Base-by-base conservation (phyloP, 495 filamentous ascomycete species). In the Penicillium paxilli region DNA sequence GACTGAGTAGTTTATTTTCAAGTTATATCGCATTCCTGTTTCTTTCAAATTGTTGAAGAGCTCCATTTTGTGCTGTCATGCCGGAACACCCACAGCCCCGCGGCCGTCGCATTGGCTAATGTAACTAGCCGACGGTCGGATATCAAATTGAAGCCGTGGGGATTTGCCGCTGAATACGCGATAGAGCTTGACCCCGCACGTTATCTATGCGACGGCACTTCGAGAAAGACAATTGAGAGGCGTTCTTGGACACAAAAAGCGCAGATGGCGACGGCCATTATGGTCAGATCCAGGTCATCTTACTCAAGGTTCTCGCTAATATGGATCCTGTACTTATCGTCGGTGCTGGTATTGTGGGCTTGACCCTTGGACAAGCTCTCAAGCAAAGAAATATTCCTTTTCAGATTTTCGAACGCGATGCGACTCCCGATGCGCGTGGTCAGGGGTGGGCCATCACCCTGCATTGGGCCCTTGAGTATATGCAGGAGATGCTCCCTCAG, bases 371-470 rank as follows among this genome's bases (percentile, higher is more conserved):
- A 4, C 83, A 86, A 51, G 79, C 73, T 2, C 69, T 85, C 24
- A 78, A 77, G 51, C 25, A 68, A 35, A 59, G 58, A 46, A 53
- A 57, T 17, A 74, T 80, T 23, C 64, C 77, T 7, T 82, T 80
- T 58, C 52, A 69, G 14, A 73, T 86, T 5, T 85, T 75, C 60
- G 83, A 86, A 52, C 73, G 80, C 14, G 83, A 86, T 63, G 52
- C 62, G 4, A 56, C 55, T 22, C 64, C 71, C 26, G 51, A 61
- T 14, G 61, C 69, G 17, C 74, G 83, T 9, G 67, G 64, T 4
- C 73, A 75, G 46, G 83, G 83, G 14, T 86, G 81, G 82, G 82
- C 78, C 16, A 74, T 86, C 26, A 84, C 83, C 0, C 69, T 86
- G 20, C 81, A 85, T 62, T 84, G 80, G 79, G 76, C 77, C 7